Evolutionary conservation across 441 rosid genomes (phyloP).

Genomic region (Lepidium campestre): DNA sequence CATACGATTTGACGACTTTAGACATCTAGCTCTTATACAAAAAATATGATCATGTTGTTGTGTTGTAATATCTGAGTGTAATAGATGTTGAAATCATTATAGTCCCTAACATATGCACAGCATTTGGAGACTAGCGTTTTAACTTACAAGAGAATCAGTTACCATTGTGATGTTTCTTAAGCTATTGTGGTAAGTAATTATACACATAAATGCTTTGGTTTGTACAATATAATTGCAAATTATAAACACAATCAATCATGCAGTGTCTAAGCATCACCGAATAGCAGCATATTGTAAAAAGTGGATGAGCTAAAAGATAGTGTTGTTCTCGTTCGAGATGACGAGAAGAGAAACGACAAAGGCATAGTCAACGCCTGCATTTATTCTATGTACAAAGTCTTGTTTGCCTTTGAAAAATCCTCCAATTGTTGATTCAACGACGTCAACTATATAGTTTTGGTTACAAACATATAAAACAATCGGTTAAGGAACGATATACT

Average conservation of each 20-base stretch:
- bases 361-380: conserved; percentile 23
- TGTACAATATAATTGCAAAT: not conserved
- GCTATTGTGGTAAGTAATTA: not conserved
- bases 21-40: conserved; percentile 10
- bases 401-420: conserved; percentile 17
- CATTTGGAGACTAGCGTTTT: not conserved
- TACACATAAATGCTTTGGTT: not conserved
- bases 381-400: conserved; percentile 12
- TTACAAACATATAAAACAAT: not conserved
- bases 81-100: not conserved
- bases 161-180: not conserved
- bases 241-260: not conserved
- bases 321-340: conserved; percentile 20
- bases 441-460: conserved; percentile 13
- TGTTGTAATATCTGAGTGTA: not conserved
- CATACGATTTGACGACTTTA: conserved; percentile 6
- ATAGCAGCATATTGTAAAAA: not conserved
- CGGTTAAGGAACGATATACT: not conserved
- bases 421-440: conserved; percentile 3
- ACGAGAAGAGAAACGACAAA: conserved; percentile 17
- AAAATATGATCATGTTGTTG: conserved; percentile 1
- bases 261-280: not conserved
- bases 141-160: not conserved
- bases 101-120: not conserved
- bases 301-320: conserved; percentile 1